These are phyloP conservation scores for Arthrobotrys sinensis DNA, from an alignment of 2,329 filamentous ascomycete species.

Conservation along the genomic window DNA sequence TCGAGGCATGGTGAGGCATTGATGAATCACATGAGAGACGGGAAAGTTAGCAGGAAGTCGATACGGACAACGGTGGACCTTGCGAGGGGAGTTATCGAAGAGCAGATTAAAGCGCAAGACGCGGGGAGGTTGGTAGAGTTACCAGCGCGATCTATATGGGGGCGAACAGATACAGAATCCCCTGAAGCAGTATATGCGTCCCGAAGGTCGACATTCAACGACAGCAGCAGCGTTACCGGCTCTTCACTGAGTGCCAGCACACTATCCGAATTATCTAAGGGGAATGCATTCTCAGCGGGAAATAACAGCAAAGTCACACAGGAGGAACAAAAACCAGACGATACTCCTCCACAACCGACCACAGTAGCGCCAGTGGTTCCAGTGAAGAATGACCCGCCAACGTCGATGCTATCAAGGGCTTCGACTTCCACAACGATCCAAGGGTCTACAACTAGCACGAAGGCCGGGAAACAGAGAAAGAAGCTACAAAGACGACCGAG, in stretches of 20 bases:
- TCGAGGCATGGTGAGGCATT: slow-evolving; percentile 49
- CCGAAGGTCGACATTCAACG: slow-evolving; percentile 48
- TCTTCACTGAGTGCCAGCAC: slow-evolving; percentile 54
- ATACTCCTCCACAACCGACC: not conserved
- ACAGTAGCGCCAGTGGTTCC: not conserved
- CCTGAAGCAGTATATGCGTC: slow-evolving; percentile 46
- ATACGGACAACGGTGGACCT: slow-evolving; percentile 40
- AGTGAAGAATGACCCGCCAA: slow-evolving; percentile 8
- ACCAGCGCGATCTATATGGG: slow-evolving; percentile 46
- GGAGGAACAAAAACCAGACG: slow-evolving; percentile 22
- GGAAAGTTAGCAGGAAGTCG: slow-evolving; percentile 57
- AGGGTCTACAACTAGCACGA: slow-evolving; percentile 31
- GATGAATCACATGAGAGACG: slow-evolving; percentile 39
- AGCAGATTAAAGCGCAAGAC: slow-evolving; percentile 40
- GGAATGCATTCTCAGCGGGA: slow-evolving; percentile 48
- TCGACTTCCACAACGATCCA: slow-evolving; percentile 48
- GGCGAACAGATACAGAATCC: slow-evolving; percentile 52
- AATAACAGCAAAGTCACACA: slow-evolving; percentile 57
- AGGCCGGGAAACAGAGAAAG: slow-evolving; percentile 40
- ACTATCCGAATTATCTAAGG: slow-evolving; percentile 53
- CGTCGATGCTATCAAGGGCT: slow-evolving; percentile 33
- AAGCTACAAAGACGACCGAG: slow-evolving; percentile 50
- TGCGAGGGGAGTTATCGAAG: slow-evolving; percentile 40
- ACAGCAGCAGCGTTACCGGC: slow-evolving; percentile 47
- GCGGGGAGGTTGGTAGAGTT: slow-evolving; percentile 42